Base-by-base conservation (phyloP, 371 early-diverging fungal species). In the Mortierella sp. region DNA sequence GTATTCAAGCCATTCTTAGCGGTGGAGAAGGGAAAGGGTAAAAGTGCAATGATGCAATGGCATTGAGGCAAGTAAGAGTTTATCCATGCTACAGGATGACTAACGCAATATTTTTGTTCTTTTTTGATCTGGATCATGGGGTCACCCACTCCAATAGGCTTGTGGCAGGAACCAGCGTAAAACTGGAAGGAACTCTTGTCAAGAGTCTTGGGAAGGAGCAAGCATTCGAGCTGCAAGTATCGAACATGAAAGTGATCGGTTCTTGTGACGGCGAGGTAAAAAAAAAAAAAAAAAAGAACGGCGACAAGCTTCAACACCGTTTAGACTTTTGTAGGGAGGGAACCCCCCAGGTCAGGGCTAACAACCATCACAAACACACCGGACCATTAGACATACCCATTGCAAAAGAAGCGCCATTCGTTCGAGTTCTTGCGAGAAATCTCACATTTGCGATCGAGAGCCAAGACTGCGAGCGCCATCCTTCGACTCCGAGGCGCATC, bases 331-430 rank as follows among this genome's bases (percentile, higher is more conserved):
- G 26, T 39, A 7, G 4, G 34, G 34, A 10, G 34, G 34, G 34
- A 10, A 34, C 34, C 4, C 34, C 4, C 34, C 30, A 39, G 14
- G 5, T 43, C 51, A 3, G 31, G 12, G 14, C 27, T 38, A n/a
- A 12, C 30, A 39, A n/a, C n/a, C n/a, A n/a, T n/a, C n/a, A 34
- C 34, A 34, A 34, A 34, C 34, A 7, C 34, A 34, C 10, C 34
- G 7, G 34, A 24, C 18, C 14, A 26, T 13, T 71, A 91, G 90
- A 78, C 84, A 14, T 96, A 96, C 61, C 96, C 97, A 2, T 79
- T 96, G 48, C 95, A 95, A 81, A 96, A 96, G 84, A 94, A 94
- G 63, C 82, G 87, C 23, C 92, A 94, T 62, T 80, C 91, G 0
- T 76, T 88, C 19, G 95, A 95, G 59, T 94, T 92, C 79, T 67